Percentiles rank a stretch among this genome's conserved stretches.
Evolutionary conservation across 2,329 filamentous ascomycete genomes (phyloP).

Genomic region (Arthrobotrys musiformis): DNA sequence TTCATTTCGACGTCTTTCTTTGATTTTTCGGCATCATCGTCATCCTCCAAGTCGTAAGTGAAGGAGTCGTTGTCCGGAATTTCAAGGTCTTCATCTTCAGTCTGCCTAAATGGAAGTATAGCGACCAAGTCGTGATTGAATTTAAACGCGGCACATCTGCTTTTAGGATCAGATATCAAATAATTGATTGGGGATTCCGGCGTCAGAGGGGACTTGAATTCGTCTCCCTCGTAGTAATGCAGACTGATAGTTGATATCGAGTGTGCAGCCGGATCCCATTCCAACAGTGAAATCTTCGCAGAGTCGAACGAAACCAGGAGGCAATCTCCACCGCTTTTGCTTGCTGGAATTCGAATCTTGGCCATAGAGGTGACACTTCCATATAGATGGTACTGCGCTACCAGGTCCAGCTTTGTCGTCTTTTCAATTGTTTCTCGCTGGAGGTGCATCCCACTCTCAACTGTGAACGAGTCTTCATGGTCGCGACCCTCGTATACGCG

Average conservation of each 20-base stretch:
- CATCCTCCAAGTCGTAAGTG: slow-evolving; percentile 63
- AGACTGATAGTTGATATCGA: slow-evolving; percentile 89
- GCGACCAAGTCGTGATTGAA: slow-evolving; percentile 90
- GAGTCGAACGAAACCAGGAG: slow-evolving; percentile 86
- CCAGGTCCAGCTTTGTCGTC: slow-evolving; percentile 81
- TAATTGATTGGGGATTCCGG: slow-evolving; percentile 82
- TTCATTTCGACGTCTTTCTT: slow-evolving; percentile 56
- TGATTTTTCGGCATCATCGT: slow-evolving; percentile 57
- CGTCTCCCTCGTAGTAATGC: slow-evolving; percentile 97
- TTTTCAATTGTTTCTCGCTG: slow-evolving; percentile 72
- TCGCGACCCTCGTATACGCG: slow-evolving; percentile 71
- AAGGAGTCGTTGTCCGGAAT: slow-evolving; percentile 78
- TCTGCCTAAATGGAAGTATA: slow-evolving; percentile 89
- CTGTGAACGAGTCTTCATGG: slow-evolving; percentile 74
- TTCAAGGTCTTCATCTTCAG: slow-evolving; percentile 59
- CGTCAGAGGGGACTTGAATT: slow-evolving; percentile 66
- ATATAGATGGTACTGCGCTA: slow-evolving; percentile 83
- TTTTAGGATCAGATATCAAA: slow-evolving; percentile 87
- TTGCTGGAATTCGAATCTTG: slow-evolving; percentile 76
- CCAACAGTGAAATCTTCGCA: slow-evolving; percentile 89
- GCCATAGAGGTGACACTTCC: slow-evolving; percentile 86
- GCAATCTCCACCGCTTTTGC: slow-evolving; percentile 75
- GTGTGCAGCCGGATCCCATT: slow-evolving; percentile 87
- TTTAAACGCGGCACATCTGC: slow-evolving; percentile 91
- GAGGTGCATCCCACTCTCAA: slow-evolving; percentile 70